Percentiles rank a stretch among this genome's conserved stretches.
Evolutionary conservation across 371 early-diverging fungal species (phyloP).

Genomic region (Entomophthora muscae): DNA sequence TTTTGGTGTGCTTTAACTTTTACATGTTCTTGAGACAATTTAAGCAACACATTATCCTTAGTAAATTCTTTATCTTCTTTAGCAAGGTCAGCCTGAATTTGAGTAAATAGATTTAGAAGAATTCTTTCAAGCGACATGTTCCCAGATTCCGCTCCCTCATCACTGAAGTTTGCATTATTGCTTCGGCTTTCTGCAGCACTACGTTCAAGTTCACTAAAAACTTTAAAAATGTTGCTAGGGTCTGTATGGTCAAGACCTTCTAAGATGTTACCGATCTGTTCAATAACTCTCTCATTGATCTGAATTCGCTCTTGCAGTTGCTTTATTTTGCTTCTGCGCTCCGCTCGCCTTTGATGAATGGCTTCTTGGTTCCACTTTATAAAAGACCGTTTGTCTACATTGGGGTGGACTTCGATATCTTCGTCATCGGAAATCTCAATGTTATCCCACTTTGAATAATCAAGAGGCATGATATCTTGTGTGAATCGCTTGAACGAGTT

Average conservation of each 20-base stretch:
- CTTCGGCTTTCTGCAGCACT: constrained; percentile 8
- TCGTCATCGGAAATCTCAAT: constrained; percentile 92
- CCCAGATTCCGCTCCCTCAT: neutral
- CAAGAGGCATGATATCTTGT: constrained; percentile 27
- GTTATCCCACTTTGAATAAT: constrained; percentile 93
- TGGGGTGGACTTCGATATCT: constrained; percentile 90
- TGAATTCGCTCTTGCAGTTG: constrained; percentile 33
- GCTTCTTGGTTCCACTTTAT: constrained; percentile 82
- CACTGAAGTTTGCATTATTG: neutral
- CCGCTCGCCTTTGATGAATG: constrained; percentile 73
- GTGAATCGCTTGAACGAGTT: no score
- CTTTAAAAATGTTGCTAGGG: constrained; percentile 15
- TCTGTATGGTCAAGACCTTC: constrained; percentile 10
- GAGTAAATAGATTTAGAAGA: neutral
- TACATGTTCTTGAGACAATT: neutral
- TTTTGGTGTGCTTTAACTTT: neutral
- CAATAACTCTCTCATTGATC: constrained; percentile 31
- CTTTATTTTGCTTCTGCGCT: constrained; percentile 52
- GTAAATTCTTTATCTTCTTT: constrained; percentile 10
- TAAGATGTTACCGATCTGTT: constrained; percentile 19
- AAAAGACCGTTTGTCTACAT: constrained; percentile 89
- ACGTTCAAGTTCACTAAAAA: constrained; percentile 13
- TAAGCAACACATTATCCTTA: neutral
- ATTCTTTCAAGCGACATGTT: constrained; percentile 1
- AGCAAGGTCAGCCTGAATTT: neutral